A percentile compares a stretch with the other conserved stretches of the same genome.
phyloP scores from a whole-genome alignment of 768 basidiomycete genomes.

The Suillus placidus region DNA sequence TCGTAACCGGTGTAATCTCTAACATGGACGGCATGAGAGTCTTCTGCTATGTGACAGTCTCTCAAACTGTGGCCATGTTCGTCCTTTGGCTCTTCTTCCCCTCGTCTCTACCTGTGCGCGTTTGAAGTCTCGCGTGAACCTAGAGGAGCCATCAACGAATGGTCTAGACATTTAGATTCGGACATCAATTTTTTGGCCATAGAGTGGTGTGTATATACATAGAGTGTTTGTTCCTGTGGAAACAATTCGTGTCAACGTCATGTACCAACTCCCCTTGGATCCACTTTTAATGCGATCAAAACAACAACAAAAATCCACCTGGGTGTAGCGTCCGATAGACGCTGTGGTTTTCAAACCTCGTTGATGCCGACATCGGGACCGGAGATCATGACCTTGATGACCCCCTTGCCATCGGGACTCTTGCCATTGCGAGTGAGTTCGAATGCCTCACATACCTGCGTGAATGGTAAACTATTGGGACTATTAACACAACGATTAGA shows the following conservation, averaged over 20 bases:
- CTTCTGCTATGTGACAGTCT: conserved; percentile 47
- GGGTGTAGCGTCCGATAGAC: not conserved
- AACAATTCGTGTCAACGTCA: not conserved
- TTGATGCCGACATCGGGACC: conserved; percentile 65
- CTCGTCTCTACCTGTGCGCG: conserved; percentile 20
- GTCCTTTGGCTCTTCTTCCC: conserved; percentile 48
- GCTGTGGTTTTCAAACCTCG: conserved; percentile 31
- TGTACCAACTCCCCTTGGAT: not conserved
- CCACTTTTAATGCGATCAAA: not conserved
- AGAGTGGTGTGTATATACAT: not conserved
- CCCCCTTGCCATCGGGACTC: conserved; percentile 82
- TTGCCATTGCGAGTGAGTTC: conserved; percentile 77
- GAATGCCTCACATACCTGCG: conserved; percentile 80
- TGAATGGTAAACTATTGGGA: conserved; percentile 65
- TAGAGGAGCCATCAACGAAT: not conserved
- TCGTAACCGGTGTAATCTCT: conserved; percentile 48
- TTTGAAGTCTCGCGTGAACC: conserved; percentile 2
- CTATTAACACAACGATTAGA: not conserved
- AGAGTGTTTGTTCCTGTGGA: not conserved
- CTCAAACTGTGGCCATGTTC: conserved; percentile 39
- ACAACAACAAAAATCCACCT: not conserved
- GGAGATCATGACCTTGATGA: conserved; percentile 89
- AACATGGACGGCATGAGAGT: conserved; percentile 40
- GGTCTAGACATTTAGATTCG: not conserved
- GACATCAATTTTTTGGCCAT: not conserved